Base-by-base conservation (phyloP, 352 stramenopile species). In the Bremia lactucae region DNA sequence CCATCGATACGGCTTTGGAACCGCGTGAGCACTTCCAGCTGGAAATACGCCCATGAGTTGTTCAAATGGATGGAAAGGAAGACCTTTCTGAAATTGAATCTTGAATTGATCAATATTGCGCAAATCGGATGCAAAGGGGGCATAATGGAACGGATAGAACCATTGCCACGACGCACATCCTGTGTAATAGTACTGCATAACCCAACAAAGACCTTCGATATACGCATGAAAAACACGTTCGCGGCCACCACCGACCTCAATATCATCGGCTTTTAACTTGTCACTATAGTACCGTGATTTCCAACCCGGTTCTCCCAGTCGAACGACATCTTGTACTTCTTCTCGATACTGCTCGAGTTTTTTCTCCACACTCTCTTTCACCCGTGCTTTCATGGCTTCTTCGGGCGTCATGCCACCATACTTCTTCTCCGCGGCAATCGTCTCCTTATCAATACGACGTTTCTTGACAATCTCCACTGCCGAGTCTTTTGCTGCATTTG, bases 71-170 rank as follows among this genome's bases (percentile, higher is more conserved):
- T 80, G 76, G 46, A 99, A 97, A 2, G 97, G 97, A 52, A 89
- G 55, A 14, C 95, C 95, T 19, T 97, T 56, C 19, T 96, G 74
- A 59, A 99, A 99, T 29, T 81, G 71, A 45, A 98, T 96, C 42
- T 78, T 72, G 19, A 86, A 87, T 2, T 74, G 65, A 42, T 89
- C 77, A 23, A 96, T 84, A 46, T 94, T 89, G 28, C 68, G 84
- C 52, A 97, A 63, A 55, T 97, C 92, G 0, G 79, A 95, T 16
- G 93, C 80, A 31, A 97, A 92, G 2, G 92, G 92, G 0, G 95
- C 94, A 69, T 99, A 99, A 63, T 99, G 96, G 65, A 98, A 99
- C 2, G 96, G 97, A 63, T 97, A 99, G 61, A 98, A 99, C 97
- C 97, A 99, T 31, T 95, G 83, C 97, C 97, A 99, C 43, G 87